Evolutionary conservation across 2,329 filamentous ascomycete species (phyloP), one percentile per base, ranked within the genome.

Genomic region (Ramularia endophylla): DNA sequence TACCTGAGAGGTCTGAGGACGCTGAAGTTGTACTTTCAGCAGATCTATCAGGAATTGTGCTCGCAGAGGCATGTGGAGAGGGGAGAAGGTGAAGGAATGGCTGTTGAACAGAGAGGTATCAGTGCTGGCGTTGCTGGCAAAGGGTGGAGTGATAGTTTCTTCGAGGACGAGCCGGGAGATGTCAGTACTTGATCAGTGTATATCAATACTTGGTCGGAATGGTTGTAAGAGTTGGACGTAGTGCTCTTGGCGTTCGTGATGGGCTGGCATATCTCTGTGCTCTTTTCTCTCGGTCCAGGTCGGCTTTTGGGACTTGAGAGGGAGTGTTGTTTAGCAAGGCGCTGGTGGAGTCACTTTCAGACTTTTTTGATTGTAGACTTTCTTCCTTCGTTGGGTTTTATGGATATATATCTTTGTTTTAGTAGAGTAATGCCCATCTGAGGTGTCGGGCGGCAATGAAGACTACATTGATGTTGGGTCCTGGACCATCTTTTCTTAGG

Each of bases 1-100:
- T 98, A 97, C 57, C 70, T 98, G 29, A 82, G 89, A 41, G 92
- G 92, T 0, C 65, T 98, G 44, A 74, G 82, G 38, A 87, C 81
- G 3, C 68, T 98, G 52, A 77, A 80, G 42, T 77, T 80, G 59
- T 97, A 95, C 62, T 94, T 98, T 57, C 74, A 89, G 54, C 78
- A 81, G 41, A 95, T 98, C 39, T 83, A 92, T 69, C 78, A 78
- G 54, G 89, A 97, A 49, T 75, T 90, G 79, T 56, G 73, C 81
- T 54, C 82, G 80, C 60, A 83, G 87, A 55, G 61, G 73, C 4
- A 82, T 81, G 4, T 77, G 80, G 30, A 77, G 78, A 12, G 76
- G 80, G 29, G 84, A 88, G 22, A 85, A 89, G 60, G 81, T 85
- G 62, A 74, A 80, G 53, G 85, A 82, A 5, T 71, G 84, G 50